A percentile compares a stretch with the other conserved stretches of the same genome.
Evolutionary conservation across 202 grass and related monocot genomes (phyloP).

Genomic region (Elaeis oleifera): DNA sequence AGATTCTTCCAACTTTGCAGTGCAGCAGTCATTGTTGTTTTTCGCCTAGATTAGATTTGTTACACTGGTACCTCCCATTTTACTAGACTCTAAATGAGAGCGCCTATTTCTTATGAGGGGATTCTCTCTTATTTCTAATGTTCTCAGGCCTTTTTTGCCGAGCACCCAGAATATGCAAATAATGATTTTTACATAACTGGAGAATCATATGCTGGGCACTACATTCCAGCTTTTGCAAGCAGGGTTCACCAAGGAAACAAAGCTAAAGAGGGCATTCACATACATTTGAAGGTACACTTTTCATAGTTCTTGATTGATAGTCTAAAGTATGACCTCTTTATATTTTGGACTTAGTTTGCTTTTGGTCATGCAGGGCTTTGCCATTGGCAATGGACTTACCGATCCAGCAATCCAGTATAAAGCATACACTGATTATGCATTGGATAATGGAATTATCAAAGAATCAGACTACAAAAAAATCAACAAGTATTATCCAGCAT

Average conservation of each 20-base stretch:
- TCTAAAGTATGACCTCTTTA: background rate
- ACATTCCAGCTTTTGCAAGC: constrained; percentile 82
- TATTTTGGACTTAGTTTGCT: background rate
- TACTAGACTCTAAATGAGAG: no score
- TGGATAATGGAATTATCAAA: constrained; percentile 70
- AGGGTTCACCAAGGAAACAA: constrained; percentile 78
- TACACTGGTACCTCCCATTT: no score
- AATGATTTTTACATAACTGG: constrained; percentile 89
- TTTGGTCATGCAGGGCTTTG: constrained; percentile 64
- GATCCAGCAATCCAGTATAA: constrained; percentile 75
- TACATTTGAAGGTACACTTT: constrained; percentile 66
- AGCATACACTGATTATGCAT: constrained; percentile 74
- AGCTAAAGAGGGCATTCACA: constrained; percentile 77
- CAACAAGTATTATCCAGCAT: constrained; percentile 53
- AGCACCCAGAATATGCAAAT: constrained; percentile 50
- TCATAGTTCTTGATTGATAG: constrained; percentile 8
- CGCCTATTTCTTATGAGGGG: no score
- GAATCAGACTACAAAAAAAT: constrained; percentile 60
- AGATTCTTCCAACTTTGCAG: no score
- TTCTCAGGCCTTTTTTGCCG: constrained; percentile 64
- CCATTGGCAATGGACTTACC: constrained; percentile 82
- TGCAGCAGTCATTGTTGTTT: no score
- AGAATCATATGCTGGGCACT: constrained; percentile 88
- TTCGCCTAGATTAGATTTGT: no score
- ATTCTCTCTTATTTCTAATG: background rate